Conservation (phyloP, 202 grass and related monocot species). For the Setaria italica region DNA sequence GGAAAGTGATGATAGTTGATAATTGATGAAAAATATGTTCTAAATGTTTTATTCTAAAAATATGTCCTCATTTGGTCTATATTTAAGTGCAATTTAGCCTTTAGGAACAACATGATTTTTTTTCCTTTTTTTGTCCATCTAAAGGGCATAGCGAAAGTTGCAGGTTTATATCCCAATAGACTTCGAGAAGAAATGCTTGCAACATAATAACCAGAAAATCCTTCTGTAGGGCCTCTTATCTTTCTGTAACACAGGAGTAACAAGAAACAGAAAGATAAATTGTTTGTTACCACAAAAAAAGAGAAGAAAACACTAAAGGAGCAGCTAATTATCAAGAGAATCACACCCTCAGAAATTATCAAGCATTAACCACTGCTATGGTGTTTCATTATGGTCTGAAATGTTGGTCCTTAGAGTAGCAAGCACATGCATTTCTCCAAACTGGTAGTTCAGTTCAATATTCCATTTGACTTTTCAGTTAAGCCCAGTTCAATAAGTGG, state of each 20-base stretch:
- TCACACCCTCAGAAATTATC: neutral
- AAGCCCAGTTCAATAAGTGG: neutral
- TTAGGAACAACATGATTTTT: neutral
- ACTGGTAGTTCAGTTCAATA: neutral
- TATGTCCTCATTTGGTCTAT: neutral
- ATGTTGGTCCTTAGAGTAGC: neutral
- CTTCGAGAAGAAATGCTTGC: neutral
- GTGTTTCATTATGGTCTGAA: neutral
- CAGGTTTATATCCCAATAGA: conserved; percentile 2
- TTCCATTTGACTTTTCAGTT: neutral
- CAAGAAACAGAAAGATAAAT: neutral
- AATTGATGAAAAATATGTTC: neutral
- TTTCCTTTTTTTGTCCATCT: neutral
- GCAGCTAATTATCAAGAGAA: neutral
- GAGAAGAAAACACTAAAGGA: neutral
- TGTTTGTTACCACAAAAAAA: neutral
- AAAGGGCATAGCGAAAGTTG: neutral
- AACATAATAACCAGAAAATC: neutral
- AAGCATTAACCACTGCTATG: neutral
- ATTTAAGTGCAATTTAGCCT: conserved; percentile 24
- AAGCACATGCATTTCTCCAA: neutral
- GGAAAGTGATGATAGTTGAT: neutral
- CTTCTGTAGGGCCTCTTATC: neutral
- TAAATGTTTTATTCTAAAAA: neutral
- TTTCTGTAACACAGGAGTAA: conserved; percentile 10